phyloP scores from a whole-genome alignment of 192 early-diverging fungal species.

The Coemansia sp. region DNA sequence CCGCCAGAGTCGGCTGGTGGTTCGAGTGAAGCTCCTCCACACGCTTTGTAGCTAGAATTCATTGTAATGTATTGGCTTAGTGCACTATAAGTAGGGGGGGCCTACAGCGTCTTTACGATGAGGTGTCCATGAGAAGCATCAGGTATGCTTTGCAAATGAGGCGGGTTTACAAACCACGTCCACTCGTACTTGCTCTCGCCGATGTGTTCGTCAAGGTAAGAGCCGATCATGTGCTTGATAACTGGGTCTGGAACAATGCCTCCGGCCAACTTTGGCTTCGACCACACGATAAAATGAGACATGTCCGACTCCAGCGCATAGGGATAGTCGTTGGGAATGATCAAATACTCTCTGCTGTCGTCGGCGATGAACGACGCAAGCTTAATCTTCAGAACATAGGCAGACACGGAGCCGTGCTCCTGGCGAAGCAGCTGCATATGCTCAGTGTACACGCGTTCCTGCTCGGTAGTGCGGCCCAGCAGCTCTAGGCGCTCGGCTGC shows the following conservation, averaged over 20 bases:
- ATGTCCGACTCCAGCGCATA: slow-evolving; percentile 37
- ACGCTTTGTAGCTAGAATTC: neutral
- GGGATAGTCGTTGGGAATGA: slow-evolving; percentile 54
- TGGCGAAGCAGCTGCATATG: slow-evolving; percentile 29
- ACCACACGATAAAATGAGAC: slow-evolving; percentile 48
- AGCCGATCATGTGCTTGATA: slow-evolving; percentile 14
- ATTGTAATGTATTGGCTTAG: neutral
- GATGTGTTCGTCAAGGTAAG: slow-evolving; percentile 18
- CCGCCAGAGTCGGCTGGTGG: neutral
- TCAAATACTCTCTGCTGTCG: slow-evolving; percentile 16
- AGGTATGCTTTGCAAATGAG: slow-evolving; percentile 50
- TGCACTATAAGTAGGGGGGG: neutral
- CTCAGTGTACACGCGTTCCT: slow-evolving; percentile 27
- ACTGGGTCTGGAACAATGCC: slow-evolving; percentile 23
- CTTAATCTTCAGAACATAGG: slow-evolving; percentile 34
- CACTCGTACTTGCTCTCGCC: slow-evolving; percentile 36
- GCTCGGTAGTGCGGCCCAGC: slow-evolving; percentile 28
- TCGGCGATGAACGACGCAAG: slow-evolving; percentile 36
- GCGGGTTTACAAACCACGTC: slow-evolving; percentile 54
- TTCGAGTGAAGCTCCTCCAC: neutral
- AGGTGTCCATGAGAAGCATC: slow-evolving; percentile 47
- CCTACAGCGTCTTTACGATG: slow-evolving; percentile 20
- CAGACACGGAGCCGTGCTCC: slow-evolving; percentile 32
- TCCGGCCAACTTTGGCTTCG: slow-evolving; percentile 28
- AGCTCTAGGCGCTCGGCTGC: slow-evolving; percentile 36